Base-by-base conservation (phyloP, 805 yeast species). In the Yarrowia bubula region DNA sequence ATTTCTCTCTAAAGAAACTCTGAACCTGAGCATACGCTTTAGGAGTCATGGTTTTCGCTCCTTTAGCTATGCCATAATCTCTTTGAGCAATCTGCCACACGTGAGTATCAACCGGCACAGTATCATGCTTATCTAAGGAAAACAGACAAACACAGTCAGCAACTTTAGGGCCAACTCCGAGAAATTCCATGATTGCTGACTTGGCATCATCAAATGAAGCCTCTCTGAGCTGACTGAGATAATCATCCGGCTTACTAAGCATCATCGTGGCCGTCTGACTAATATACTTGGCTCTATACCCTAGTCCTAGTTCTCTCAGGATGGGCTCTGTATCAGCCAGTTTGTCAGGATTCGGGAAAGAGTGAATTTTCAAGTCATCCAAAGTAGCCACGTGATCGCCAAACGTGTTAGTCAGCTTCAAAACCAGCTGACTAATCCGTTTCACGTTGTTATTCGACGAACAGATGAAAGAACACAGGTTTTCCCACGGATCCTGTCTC, bases 401-500 rank as follows among this genome's bases (percentile, higher is more conserved):
- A 98, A 73, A 84, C 92, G 66, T 87, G 80, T 0, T 70, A 71
- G 96, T 87, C 41, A 95, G 77, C 51, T 82, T 81, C 68, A 90
- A 90, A 28, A 97, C 95, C 97, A 95, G 92, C 71, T 88, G 87
- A 1, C 96, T 88, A 51, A 95, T 95, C 41, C 99, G 80, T 72
- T 93, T 91, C 64, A 95, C 95, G 71, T 95, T 95, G 76, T 95
- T 95, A 75, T 95, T 95, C n/a, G 96, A 87, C 1, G 97, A 90
- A 76, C 98, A 95, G 10, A 95, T 95, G 69, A 93, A 95, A 1
- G 95, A 89, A 17, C 93, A 78, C 50, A 92, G 78, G 47, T 93
- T 91, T 70, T 95, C 99, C 98, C 98, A 95, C 0, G 99, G 98
- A 69, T 93, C 97, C 74, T 95, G 98, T 41, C 92, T 81, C 32